phyloP scores from a whole-genome alignment of 192 early-diverging fungal genomes.

The Backusella westeae region DNA sequence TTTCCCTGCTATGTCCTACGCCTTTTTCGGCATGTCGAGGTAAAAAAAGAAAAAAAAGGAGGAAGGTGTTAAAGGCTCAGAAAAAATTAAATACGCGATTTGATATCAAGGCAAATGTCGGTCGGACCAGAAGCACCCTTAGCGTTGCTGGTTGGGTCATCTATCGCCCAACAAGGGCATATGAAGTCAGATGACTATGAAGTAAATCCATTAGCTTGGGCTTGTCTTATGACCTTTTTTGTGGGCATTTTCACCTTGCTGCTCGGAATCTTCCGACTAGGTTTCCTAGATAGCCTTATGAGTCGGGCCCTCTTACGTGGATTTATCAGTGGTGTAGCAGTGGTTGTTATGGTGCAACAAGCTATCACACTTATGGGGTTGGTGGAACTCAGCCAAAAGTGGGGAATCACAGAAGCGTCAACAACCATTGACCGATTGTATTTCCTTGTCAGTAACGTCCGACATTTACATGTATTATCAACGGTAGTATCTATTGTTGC shows the following conservation, averaged over 20 bases:
- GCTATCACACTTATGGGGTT: conserved; percentile 73
- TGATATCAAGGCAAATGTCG: conserved; percentile 70
- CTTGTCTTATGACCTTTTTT: conserved; percentile 72
- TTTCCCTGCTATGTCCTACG: conserved; percentile 82
- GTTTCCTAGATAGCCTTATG: conserved; percentile 96
- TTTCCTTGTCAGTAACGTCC: conserved; percentile 62
- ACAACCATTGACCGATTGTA: conserved; percentile 80
- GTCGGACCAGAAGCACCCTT: conserved; percentile 82
- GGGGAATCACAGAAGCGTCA: conserved; percentile 55
- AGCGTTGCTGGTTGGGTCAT: conserved; percentile 21
- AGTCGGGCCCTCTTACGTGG: conserved; percentile 89
- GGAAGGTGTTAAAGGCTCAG: background rate
- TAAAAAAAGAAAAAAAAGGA: conserved; percentile 20
- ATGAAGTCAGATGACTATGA: conserved; percentile 27
- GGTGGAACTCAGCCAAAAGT: conserved; percentile 33
- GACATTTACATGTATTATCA: conserved; percentile 64
- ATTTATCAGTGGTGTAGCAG: conserved; percentile 91
- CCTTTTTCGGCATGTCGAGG: conserved; percentile 92
- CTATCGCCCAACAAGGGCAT: conserved; percentile 33
- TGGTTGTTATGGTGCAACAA: conserved; percentile 94
- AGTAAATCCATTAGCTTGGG: conserved; percentile 55
- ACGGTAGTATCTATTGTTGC: conserved; percentile 66
- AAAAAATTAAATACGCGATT: background rate
- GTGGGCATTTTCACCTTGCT: conserved; percentile 90
- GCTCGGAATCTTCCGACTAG: conserved; percentile 92